Percentiles rank a stretch among this genome's conserved stretches.
These are phyloP conservation scores for Litchi chinensis DNA, from an alignment of 345 rosid genomes.

Conservation along the genomic window DNA sequence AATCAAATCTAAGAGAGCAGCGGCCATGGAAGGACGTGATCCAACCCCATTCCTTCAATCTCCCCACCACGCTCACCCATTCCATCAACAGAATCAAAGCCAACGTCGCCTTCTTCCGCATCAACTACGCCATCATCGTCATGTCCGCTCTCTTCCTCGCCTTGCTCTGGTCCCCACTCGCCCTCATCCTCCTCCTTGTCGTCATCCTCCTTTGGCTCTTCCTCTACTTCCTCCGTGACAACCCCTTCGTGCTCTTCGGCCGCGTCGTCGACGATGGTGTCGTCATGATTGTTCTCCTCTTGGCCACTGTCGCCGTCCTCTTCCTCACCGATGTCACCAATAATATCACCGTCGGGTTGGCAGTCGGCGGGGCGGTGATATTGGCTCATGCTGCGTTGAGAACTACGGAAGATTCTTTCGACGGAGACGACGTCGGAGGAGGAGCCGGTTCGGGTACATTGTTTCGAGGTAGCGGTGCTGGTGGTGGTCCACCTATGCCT, in stretches of 20 bases:
- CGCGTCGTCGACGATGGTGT: constrained; percentile 41
- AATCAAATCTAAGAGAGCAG: constrained; percentile 37
- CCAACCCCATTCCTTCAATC: constrained; percentile 34
- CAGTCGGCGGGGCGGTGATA: constrained; percentile 41
- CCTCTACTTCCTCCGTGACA: constrained; percentile 54
- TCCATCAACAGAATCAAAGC: constrained; percentile 41
- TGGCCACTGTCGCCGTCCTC: constrained; percentile 39
- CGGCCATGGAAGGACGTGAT: constrained; percentile 67
- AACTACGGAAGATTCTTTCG: constrained; percentile 36
- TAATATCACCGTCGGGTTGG: constrained; percentile 44
- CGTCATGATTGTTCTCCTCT: constrained; percentile 37
- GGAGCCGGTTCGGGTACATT: constrained; percentile 13
- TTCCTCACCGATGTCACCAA: constrained; percentile 40
- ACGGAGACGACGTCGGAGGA: constrained; percentile 41
- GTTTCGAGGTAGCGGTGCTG: not conserved
- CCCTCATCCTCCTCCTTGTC: constrained; percentile 43
- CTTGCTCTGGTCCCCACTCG: constrained; percentile 63
- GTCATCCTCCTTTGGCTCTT: constrained; percentile 54
- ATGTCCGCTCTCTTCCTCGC: constrained; percentile 42
- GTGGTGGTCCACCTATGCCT: not conserved
- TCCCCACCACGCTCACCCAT: constrained; percentile 36
- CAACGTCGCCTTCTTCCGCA: constrained; percentile 41
- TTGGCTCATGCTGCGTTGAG: constrained; percentile 52
- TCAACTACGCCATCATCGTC: constrained; percentile 48
- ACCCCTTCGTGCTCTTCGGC: constrained; percentile 42